Evolutionary conservation across 192 early-diverging fungal species (phyloP), one percentile per base, ranked within the genome.

Genomic region (Coemansia sp.): DNA sequence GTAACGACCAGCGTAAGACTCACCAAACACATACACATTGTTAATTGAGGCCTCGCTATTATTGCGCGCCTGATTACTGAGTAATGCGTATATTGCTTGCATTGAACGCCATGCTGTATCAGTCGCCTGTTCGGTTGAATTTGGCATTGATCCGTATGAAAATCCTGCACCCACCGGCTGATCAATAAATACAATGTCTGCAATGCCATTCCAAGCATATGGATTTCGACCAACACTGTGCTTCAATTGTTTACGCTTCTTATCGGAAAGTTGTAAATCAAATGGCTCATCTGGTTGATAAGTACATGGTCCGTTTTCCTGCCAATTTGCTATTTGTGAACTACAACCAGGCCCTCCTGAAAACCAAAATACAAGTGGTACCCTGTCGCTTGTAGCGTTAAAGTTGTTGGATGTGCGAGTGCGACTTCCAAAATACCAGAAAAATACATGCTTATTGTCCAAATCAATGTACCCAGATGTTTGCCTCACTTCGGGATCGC

Each of bases 401-500:
- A 80, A 80, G 3, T 36, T 33, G 0, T 59, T 23, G 7, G 64
- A 23, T n/a, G 33, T 58, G 6, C 78, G 74, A 8, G 65, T 55
- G 21, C 86, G 86, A 24, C 85, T 86, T 33, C 88, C 88, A 76
- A 91, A 92, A 81, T 90, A 89, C 88, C 87, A 88, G 75, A 86
- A 87, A 68, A 85, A 88, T 55, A 86, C 78, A 63, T 87, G 84
- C 54, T 65, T 67, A 68, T 88, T 84, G 0, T 67, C 86, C 61
- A 83, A 36, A 69, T 90, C 88, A 14, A 93, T 57, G 70, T 93
- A 90, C 36, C 90, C 91, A 17, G 90, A 91, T 66, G 85, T 87
- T 85, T 96, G 96, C 67, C 92, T 90, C 57, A 96, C 96, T 27
- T 85, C 76, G 23, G 88, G 84, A 74, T 98, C 96, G 75, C 96